Evolutionary conservation across 148 eudicot genomes (phyloP).

Genomic region (Gaultheria prostrata): DNA sequence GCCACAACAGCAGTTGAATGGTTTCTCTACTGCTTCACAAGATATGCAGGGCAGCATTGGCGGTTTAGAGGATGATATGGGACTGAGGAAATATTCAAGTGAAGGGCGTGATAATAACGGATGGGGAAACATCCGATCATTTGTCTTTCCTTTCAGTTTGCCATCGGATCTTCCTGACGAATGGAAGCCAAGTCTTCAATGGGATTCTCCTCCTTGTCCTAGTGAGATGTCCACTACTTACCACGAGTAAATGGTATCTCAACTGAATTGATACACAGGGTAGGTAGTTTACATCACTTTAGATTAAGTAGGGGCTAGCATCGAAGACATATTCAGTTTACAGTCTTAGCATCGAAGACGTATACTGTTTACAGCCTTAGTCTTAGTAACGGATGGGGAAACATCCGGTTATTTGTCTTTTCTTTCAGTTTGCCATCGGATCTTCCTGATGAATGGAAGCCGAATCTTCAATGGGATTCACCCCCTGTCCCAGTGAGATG

Average conservation of each 20-base stretch:
- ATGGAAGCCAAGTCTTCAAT: constrained; percentile 36
- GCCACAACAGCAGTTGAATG: constrained; percentile 19
- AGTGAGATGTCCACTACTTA: constrained; percentile 45
- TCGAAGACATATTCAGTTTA: neutral
- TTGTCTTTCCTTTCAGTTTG: constrained; percentile 24
- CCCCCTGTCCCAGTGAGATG: constrained; percentile 35
- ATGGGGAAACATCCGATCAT: constrained; percentile 23
- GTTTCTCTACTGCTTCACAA: constrained; percentile 13
- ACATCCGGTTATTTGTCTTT: constrained; percentile 17
- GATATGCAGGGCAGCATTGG: constrained; percentile 23
- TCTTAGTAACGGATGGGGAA: constrained; percentile 20
- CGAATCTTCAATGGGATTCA: constrained; percentile 37
- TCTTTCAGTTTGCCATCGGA: constrained; percentile 24
- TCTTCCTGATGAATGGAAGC: constrained; percentile 38
- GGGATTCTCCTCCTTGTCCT: constrained; percentile 46
- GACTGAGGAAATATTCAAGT: constrained; percentile 5
- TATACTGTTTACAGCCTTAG: neutral
- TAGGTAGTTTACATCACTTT: constrained; percentile 11
- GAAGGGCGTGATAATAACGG: constrained; percentile 6
- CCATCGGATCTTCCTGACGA: constrained; percentile 30
- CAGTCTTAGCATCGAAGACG: neutral
- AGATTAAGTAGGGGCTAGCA: neutral
- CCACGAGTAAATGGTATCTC: constrained; percentile 39
- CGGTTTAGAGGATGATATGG: constrained; percentile 12
- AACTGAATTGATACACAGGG: neutral